Conservation (phyloP, 352 stramenopile species). For the Thalassiosira hispida region DNA sequence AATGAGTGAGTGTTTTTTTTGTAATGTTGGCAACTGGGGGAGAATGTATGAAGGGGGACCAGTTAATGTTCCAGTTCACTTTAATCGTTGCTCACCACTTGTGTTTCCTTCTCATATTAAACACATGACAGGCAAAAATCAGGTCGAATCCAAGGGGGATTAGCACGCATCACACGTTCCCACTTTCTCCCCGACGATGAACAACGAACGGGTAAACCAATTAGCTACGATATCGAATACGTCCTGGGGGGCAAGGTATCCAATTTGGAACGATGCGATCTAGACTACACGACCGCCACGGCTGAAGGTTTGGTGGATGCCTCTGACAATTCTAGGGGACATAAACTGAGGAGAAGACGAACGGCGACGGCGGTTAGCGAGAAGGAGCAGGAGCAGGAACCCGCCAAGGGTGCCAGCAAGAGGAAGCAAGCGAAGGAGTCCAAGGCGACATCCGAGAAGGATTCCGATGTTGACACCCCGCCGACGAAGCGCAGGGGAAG, state of each 20-base stretch:
- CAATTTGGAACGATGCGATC: constrained; percentile 54
- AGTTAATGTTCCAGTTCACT: background rate
- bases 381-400: constrained; percentile 6
- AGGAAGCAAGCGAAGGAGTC: background rate
- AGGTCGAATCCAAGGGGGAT: constrained; percentile 52
- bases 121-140: constrained; percentile 37
- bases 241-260: constrained; percentile 71
- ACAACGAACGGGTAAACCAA: background rate
- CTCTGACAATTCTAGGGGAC: constrained; percentile 25
- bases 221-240: constrained; percentile 65
- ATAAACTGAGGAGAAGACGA: constrained; percentile 9
- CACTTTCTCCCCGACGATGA: constrained; percentile 8
- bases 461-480: constrained; percentile 1
- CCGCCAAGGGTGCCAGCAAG: background rate
- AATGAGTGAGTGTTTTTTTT: constrained; percentile 34
- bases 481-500: constrained; percentile 19
- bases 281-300: constrained; percentile 74
- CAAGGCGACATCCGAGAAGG: constrained; percentile 18
- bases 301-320: constrained; percentile 69
- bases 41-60: background rate
- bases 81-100: constrained; percentile 1
- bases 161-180: constrained; percentile 37
- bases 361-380: background rate
- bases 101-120: background rate
- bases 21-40: background rate